Evolutionary conservation across 2,329 filamentous ascomycete genomes (phyloP).

Genomic region (Xylaria sp.): DNA sequence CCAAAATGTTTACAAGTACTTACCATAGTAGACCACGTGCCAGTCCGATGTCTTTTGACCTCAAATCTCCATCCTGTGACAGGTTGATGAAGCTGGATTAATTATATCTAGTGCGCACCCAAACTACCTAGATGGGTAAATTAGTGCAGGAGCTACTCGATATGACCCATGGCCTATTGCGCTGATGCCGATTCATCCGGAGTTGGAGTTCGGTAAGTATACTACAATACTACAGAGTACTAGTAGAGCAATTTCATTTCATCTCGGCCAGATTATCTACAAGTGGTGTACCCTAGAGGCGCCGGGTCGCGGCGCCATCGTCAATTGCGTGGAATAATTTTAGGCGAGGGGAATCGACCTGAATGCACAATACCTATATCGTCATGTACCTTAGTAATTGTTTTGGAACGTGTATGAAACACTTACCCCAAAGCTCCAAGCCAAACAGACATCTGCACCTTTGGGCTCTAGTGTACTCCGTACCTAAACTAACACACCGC

Average conservation of each 20-base stretch:
- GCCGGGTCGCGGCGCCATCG: neutral
- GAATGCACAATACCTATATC: neutral
- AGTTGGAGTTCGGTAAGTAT: neutral
- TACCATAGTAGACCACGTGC: neutral
- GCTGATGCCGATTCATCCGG: slow-evolving; percentile 33
- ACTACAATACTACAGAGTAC: neutral
- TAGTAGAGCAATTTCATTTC: slow-evolving; percentile 11
- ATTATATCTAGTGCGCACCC: no score
- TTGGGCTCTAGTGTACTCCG: no score
- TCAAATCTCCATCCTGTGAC: neutral
- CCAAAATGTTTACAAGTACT: neutral
- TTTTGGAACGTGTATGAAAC: slow-evolving; percentile 28
- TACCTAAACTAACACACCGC: no score
- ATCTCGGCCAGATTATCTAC: slow-evolving; percentile 15
- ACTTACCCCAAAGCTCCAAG: neutral
- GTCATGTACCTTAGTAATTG: neutral
- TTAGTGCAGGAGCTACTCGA: neutral
- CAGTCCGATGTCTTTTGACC: neutral
- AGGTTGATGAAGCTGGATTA: neutral
- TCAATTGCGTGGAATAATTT: no score
- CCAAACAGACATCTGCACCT: neutral
- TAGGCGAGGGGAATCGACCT: neutral
- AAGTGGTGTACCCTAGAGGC: neutral
- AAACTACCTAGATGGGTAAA: neutral
- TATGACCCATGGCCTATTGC: neutral